These are phyloP conservation scores for Tricholoma hemisulphureum DNA, from an alignment of 768 basidiomycete genomes.

Conservation along the genomic window DNA sequence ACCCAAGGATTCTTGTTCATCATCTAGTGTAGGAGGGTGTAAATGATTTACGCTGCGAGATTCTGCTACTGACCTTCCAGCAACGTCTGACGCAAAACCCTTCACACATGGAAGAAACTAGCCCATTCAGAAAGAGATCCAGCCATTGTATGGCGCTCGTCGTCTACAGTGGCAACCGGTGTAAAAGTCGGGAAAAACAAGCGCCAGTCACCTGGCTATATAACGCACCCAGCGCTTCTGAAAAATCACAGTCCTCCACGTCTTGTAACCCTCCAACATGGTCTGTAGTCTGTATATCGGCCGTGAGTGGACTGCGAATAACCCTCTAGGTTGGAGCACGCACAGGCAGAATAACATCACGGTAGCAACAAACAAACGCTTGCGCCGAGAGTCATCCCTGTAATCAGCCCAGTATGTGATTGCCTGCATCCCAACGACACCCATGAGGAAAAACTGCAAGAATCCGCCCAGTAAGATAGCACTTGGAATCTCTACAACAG, in stretches of 20 bases:
- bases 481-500: constrained; percentile 30
- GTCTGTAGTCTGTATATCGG: constrained; percentile 35
- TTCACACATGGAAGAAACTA: constrained; percentile 47
- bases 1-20: constrained; percentile 39
- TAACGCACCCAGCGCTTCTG: constrained; percentile 34
- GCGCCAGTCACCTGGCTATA: background rate
- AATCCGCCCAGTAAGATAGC: constrained; percentile 46
- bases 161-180: constrained; percentile 21
- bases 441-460: constrained; percentile 48
- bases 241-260: constrained; percentile 36
- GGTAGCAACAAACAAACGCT: constrained; percentile 39
- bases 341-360: constrained; percentile 44
- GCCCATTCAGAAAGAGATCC: constrained; percentile 48
- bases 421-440: constrained; percentile 40
- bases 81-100: constrained; percentile 48
- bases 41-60: background rate
- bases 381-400: constrained; percentile 42
- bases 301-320: background rate
- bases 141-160: constrained; percentile 42
- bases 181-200: background rate
- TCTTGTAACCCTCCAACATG: constrained; percentile 40
- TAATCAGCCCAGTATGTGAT: constrained; percentile 41
- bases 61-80: constrained; percentile 43
- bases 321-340: constrained; percentile 9
- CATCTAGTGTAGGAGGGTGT: constrained; percentile 29